These are phyloP conservation scores for Coccomyxa sp. DNA, from an alignment of 139 green algal genomes.

Conservation along the genomic window DNA sequence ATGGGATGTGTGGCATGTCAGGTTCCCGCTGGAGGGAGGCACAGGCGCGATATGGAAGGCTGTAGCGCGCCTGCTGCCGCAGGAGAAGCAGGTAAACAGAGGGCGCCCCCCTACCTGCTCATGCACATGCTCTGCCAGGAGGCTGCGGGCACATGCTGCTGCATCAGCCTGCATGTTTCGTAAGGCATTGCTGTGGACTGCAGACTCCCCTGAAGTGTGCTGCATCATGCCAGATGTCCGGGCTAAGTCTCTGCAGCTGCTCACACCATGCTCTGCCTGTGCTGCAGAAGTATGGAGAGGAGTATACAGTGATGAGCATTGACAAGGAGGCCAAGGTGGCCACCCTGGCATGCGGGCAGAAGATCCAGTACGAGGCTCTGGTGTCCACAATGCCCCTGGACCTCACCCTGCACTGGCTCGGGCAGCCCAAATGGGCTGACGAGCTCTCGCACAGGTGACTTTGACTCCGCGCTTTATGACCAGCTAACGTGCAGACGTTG, in stretches of 20 bases:
- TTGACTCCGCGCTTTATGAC: neutral
- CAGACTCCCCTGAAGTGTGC: too few species aligned
- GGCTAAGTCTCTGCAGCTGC: too few species aligned
- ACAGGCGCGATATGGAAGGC: constrained; percentile 89
- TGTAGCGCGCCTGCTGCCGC: constrained; percentile 75
- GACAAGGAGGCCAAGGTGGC: constrained; percentile 68
- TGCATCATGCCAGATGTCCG: too few species aligned
- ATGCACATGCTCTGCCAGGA: too few species aligned
- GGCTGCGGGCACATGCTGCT: too few species aligned
- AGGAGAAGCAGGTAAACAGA: constrained; percentile 69
- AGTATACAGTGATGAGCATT: constrained; percentile 40
- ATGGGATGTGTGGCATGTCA: too few species aligned
- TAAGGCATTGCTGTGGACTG: neutral
- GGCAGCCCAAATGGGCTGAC: constrained; percentile 60
- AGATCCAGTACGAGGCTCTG: constrained; percentile 57
- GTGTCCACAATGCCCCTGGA: constrained; percentile 84
- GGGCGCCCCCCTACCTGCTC: too few species aligned
- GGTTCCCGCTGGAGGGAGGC: constrained; percentile 79
- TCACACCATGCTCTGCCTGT: neutral
- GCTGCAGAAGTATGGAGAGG: constrained; percentile 55
- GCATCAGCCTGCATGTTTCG: too few species aligned
- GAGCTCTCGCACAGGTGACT: constrained; percentile 58
- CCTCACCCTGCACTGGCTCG: constrained; percentile 62
- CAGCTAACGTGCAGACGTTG: too few species aligned
- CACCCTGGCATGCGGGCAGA: constrained; percentile 35